Base-by-base conservation (phyloP, 768 basidiomycete species). In the Podaxis carcinomalis region DNA sequence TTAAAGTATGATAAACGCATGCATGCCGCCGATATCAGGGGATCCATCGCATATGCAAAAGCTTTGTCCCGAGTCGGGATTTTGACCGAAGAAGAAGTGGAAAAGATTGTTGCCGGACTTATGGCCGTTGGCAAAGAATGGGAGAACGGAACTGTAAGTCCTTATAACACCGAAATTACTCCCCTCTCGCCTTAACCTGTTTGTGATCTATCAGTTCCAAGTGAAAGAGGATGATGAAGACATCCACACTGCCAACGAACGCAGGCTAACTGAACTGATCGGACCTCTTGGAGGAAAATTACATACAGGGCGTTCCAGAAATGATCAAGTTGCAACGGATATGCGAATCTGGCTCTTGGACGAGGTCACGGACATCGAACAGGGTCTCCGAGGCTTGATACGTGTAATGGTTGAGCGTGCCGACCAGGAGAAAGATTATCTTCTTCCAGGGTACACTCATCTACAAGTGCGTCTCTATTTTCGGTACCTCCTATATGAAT, bases 261-360 rank as follows among this genome's bases (percentile, higher is more conserved):
- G 97, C 51, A 85, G 97, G 44, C 74, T 99, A 65, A 92, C 88
- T 64, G 96, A 99, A 75, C 75, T 99, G 56, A 93, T 98, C 56
- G 97, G 97, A 0, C 80, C 91, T 13, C 83, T 93, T 13, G 95
- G 93, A 4, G 97, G 97, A 2, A 99, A 98, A 74, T 80, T 99
- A 46, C 97, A 99, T 71, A 99, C 97, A 0, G 97, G 97, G 28
- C 86, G 97, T 62, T 96, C 94, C 54, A 84, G 97, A 57, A 99
- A 99, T 73, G 97, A 99, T 71, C 97, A 99, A 73, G 96, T 98
- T 63, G 95, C 96, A 3, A 99, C 97, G 1, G 97, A 99, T 71
- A 92, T 98, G 90, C 88, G 97, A 32, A 74, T 99, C 10, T 99
- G 97, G 97, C 83, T 99, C 19, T 79, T 97, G 23, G 86, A 89